Evolutionary conservation across 2,329 filamentous ascomycete genomes (phyloP).

Genomic region (Coniochaeta prunicola): DNA sequence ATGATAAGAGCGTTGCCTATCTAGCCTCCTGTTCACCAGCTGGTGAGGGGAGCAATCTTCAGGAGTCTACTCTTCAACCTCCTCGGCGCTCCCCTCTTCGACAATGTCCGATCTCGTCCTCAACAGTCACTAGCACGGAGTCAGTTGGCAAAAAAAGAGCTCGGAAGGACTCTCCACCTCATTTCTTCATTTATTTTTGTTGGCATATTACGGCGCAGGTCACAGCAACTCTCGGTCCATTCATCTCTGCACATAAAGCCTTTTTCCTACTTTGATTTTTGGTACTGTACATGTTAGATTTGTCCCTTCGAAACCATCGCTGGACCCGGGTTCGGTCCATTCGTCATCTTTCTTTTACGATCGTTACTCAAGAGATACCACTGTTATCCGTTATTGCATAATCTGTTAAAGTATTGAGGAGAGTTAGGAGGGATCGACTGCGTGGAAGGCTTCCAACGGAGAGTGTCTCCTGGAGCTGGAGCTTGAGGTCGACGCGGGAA

Average conservation of each 20-base stretch:
- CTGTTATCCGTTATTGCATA: constrained; percentile 1
- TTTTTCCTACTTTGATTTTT: not conserved
- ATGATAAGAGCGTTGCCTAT: not conserved
- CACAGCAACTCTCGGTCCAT: not conserved
- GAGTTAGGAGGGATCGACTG: not conserved
- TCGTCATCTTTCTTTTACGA: not conserved
- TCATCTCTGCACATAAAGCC: not conserved
- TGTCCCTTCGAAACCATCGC: not conserved
- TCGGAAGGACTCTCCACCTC: not conserved
- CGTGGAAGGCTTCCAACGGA: not conserved
- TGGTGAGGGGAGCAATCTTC: not conserved
- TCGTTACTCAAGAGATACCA: not conserved
- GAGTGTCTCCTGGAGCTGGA: too few species aligned
- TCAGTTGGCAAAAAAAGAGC: not conserved
- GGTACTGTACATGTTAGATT: not conserved
- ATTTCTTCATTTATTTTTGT: not conserved
- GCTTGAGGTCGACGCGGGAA: not conserved
- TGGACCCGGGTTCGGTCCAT: not conserved
- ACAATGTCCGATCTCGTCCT: not conserved
- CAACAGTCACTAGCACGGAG: not conserved
- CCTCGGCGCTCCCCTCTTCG: not conserved
- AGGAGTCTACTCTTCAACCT: not conserved
- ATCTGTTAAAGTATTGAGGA: not conserved
- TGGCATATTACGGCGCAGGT: not conserved
- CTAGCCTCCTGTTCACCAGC: not conserved